These are phyloP conservation scores for Suhomyces terraborum DNA, from an alignment of 1,139 yeast species.

Conservation along the genomic window DNA sequence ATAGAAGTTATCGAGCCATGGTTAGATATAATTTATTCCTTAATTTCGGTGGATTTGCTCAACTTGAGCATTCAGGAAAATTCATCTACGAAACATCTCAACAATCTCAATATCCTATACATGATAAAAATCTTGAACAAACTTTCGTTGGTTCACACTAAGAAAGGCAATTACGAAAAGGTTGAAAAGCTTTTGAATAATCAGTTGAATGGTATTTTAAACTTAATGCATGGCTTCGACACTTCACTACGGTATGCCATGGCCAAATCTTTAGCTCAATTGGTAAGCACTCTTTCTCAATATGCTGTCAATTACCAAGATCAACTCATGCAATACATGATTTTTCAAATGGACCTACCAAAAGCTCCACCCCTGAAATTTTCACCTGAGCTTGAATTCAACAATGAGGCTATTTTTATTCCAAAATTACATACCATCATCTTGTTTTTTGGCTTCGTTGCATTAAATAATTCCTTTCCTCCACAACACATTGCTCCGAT, in stretches of 20 bases:
- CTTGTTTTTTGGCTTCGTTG: constrained; percentile 38
- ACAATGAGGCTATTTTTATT: constrained; percentile 26
- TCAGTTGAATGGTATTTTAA: constrained; percentile 33
- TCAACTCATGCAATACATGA: constrained; percentile 32
- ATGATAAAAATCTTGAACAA: constrained; percentile 40
- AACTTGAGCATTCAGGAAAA: constrained; percentile 13
- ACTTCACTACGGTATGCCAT: constrained; percentile 36
- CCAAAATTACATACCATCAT: constrained; percentile 40
- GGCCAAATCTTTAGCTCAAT: constrained; percentile 38
- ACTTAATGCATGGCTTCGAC: constrained; percentile 30
- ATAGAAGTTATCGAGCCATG: constrained; percentile 15
- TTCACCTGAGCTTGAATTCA: constrained; percentile 20
- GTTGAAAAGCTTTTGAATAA: constrained; percentile 33
- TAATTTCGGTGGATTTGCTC: constrained; percentile 19
- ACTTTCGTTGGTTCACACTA: constrained; percentile 25
- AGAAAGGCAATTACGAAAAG: constrained; percentile 18
- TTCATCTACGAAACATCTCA: constrained; percentile 14
- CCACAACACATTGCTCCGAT: constrained; percentile 25
- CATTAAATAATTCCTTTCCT: constrained; percentile 34
- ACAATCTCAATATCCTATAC: constrained; percentile 31
- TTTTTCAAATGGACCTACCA: constrained; percentile 27
- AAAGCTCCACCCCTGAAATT: constrained; percentile 4
- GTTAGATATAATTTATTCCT: constrained; percentile 19
- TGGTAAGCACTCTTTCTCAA: constrained; percentile 24
- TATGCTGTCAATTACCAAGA: constrained; percentile 38